These are phyloP conservation scores for Aotearoamyces nothofagi DNA, from an alignment of 2,329 filamentous ascomycete species.

Conservation along the genomic window DNA sequence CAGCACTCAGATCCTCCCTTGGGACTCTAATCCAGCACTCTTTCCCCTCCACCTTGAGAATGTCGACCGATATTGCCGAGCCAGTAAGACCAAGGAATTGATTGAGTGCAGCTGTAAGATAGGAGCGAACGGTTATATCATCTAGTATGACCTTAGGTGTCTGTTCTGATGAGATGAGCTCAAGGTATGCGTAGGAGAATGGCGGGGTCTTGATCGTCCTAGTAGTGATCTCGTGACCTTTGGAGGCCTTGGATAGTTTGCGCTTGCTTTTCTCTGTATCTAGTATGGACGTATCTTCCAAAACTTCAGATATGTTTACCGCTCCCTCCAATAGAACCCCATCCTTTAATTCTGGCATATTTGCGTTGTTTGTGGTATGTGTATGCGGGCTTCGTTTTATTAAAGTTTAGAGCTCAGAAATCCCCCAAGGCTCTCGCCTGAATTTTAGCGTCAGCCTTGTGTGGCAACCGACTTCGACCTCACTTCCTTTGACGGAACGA, in stretches of 20 bases:
- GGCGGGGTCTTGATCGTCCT: slow-evolving; percentile 34
- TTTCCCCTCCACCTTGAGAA: slow-evolving; percentile 41
- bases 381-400: too few relatives aligned
- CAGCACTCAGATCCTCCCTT: slow-evolving; percentile 38
- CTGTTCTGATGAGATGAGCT: slow-evolving; percentile 23
- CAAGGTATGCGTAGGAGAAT: slow-evolving; percentile 41
- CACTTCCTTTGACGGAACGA: not conserved
- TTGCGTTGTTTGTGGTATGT: too few relatives aligned
- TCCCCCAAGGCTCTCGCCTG: slow-evolving; percentile 1
- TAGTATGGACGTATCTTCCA: not conserved
- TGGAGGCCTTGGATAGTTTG: slow-evolving; percentile 2
- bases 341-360: too few relatives aligned
- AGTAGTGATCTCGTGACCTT: slow-evolving; percentile 30
- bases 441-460: slow-evolving; percentile 5
- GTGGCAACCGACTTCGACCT: not conserved
- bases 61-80: slow-evolving; percentile 50
- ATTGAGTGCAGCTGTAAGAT: slow-evolving; percentile 45
- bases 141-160: slow-evolving; percentile 29
- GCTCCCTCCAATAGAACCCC: too few relatives aligned
- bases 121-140: slow-evolving; percentile 43
- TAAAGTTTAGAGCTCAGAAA: too few relatives aligned
- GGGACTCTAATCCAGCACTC: slow-evolving; percentile 53
- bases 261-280: too few relatives aligned
- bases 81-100: slow-evolving; percentile 60
- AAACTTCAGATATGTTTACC: too few relatives aligned